Base-by-base conservation (phyloP, 305 asterid genomes). In the Rubia occidens region DNA sequence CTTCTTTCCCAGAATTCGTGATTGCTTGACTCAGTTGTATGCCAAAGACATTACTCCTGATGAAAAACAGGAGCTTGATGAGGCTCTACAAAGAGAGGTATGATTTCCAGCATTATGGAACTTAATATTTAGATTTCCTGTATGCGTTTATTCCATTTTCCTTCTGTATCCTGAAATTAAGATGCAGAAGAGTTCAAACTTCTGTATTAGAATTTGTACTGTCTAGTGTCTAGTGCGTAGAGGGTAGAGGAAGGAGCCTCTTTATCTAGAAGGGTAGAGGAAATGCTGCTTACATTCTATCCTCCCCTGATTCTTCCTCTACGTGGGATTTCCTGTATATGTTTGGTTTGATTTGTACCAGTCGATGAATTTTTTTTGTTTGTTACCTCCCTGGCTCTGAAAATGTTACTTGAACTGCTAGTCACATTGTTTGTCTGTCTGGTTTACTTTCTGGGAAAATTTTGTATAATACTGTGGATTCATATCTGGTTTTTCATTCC, bases 41-140 rank as follows among this genome's bases (percentile, higher is more conserved):
- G 95, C 85, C 21, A 89, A 91, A 82, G 98, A 92, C 70, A 86
- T 92, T 49, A 92, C 98, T 68, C 93, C 97, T 20, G 95, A 89
- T 68, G 97, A 91, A 71, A 91, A 87, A 84, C 97, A 89, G 85
- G 97, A 91, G 84, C 97, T 91, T 73, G 97, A 88, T 24, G 97
- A 91, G 86, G 93, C 97, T 66, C 76, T 89, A 47, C 96, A 88
- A 75, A 86, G 97, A 85, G 97, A 91, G 93, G 97, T 87, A 78
- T 59, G 79, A 45, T 35, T 65, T 51, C 61, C 51, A 14, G 35
- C 56, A 49, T 21, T 11, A 15, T 39, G 37, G 3, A 29, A 39
- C 61, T 42, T 69, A 18, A 63, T 49, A 61, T 35, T 49, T 61
- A 18, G 2, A 9, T 56, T 43, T 72, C 40, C 29, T 2, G 26